Conservation (phyloP, 2,329 filamentous ascomycete species). For the Ophiocordyceps sinensis region DNA sequence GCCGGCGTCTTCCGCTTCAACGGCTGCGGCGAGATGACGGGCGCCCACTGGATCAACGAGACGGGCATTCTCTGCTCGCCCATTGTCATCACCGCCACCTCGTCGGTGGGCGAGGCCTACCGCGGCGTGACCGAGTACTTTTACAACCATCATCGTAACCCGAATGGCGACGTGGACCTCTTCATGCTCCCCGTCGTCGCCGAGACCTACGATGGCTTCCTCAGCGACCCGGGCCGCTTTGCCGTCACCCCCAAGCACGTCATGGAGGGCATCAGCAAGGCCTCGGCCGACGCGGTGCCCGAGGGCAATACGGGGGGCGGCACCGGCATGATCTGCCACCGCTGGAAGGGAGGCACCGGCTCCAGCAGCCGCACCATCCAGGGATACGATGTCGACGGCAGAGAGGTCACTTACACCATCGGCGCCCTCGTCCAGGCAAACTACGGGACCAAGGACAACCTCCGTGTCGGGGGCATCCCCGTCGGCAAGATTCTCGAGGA, state of each 20-base stretch:
- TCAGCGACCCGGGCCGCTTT: conserved; percentile 43
- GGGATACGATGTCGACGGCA: conserved; percentile 20
- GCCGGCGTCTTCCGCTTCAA: conserved; percentile 47
- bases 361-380: conserved; percentile 43
- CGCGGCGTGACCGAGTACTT: conserved; percentile 44
- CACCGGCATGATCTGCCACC: conserved; percentile 53
- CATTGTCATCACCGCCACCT: conserved; percentile 44
- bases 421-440: conserved; percentile 51
- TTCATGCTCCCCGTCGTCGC: conserved; percentile 43
- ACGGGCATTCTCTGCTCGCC: conserved; percentile 44
- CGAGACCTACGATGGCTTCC: conserved; percentile 48
- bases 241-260: conserved; percentile 39
- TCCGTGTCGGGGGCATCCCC: conserved; percentile 45
- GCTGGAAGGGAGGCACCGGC: conserved; percentile 54
- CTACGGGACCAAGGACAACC: conserved; percentile 41
- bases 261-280: conserved; percentile 35
- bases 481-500: conserved; percentile 40
- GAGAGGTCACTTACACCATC: conserved; percentile 35
- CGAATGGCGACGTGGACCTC: conserved; percentile 30
- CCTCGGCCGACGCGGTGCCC: conserved; percentile 32
- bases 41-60: conserved; percentile 46
- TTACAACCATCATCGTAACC: conserved; percentile 27
- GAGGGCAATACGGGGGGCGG: conserved; percentile 54
- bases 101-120: conserved; percentile 42
- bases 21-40: conserved; percentile 48